Evolutionary conservation across 371 early-diverging fungal species (phyloP), one percentile per base, ranked within the genome.

Genomic region (Apophysomyces ossiformis): DNA sequence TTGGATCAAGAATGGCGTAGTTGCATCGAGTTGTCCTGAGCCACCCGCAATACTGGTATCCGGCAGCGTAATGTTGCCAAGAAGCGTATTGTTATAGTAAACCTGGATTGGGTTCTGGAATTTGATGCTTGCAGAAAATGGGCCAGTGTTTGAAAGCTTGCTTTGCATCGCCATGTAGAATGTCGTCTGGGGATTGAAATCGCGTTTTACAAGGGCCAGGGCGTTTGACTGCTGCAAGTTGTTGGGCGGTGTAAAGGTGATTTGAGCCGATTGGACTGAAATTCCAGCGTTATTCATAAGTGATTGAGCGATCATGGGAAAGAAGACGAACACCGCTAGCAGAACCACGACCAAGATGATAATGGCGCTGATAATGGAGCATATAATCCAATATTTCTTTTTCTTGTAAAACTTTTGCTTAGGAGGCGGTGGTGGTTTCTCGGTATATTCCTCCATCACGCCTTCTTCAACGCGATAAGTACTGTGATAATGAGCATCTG

Each of bases 261-360:
- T 89, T 35, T 78, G 75, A 18, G 86, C 81, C 39, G 61, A 69
- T 21, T 74, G 67, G 61, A 89, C 82, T 36, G 73, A 66, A 66
- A 89, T 82, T 15, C 67, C 70, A 39, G 79, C 69, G 26, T 82
- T 69, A 66, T 89, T 85, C 74, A 89, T 79, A 61, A 85, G 69
- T n/a, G 65, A 50, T 70, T 89, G 89, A 43, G 85, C 85, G 36
- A 89, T 76, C 75, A 82, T 84, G 37, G 87, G 87, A 71, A 89
- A 76, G 47, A 84, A 77, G 8, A 89, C 89, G 64, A 83, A 85
- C 13, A 86, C 71, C 5, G 74, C 70, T 7, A 87, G 64, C 5
- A 81, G 60, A 12, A 87, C 83, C 4, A 76, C 81, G 16, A 87
- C 82, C 2, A 86, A 70, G 15, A 81, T 64, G n/a, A 79, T 67